phyloP scores from a whole-genome alignment of 306 rosid species.

The Comarum palustre region DNA sequence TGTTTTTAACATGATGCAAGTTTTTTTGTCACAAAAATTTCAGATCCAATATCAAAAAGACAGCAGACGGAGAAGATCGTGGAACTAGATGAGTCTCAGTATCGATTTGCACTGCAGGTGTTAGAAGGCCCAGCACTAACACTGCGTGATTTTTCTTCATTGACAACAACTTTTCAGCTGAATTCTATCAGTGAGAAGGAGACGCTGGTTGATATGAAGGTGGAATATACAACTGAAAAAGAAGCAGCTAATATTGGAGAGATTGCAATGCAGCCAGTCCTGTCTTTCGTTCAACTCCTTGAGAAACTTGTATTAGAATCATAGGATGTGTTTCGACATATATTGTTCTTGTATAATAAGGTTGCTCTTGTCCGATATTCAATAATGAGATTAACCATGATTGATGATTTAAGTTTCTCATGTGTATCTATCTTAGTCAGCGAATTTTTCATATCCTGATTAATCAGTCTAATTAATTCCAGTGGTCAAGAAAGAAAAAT shows the following conservation, averaged over 20 bases:
- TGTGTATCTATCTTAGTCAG: no score
- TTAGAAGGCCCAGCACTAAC: conserved; percentile 15
- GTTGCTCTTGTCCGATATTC: no score
- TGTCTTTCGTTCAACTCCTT: neutral
- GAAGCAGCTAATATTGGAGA: neutral
- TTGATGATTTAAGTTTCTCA: no score
- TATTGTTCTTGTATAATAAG: no score
- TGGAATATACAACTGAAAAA: neutral
- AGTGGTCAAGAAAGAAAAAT: no score
- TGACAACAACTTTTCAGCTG: conserved; percentile 13
- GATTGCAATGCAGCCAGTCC: neutral
- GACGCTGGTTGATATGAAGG: conserved; percentile 14
- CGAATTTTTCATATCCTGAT: no score
- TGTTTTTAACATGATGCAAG: neutral
- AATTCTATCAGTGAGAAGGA: conserved; percentile 19
- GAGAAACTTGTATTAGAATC: neutral
- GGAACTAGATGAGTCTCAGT: conserved; percentile 14
- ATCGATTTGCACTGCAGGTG: conserved; percentile 9
- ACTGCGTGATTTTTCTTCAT: conserved; percentile 13
- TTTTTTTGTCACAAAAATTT: neutral
- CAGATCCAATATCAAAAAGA: neutral
- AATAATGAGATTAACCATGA: no score
- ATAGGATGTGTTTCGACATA: neutral
- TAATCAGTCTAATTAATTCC: no score
- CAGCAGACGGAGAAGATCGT: conserved; percentile 21